Evolutionary conservation across 306 rosid genomes (phyloP), one percentile per base, ranked within the genome.

Genomic region (Oxytropis ochrocephala): DNA sequence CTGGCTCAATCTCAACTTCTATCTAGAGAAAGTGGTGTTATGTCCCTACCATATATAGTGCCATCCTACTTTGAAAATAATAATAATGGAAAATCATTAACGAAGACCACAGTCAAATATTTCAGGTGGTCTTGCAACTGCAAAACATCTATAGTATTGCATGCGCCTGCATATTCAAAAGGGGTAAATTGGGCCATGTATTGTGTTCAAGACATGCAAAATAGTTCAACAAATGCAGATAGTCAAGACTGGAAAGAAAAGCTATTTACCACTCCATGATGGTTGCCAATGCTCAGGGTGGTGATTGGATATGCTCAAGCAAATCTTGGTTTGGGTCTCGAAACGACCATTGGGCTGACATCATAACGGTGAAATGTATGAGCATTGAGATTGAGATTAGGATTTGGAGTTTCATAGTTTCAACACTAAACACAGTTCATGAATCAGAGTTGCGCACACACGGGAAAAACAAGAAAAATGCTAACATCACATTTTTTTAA

Each of bases 261-360:
- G 57, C 8, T 67, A 57, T 50, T 71, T 78, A 91, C 95, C 92
- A 4, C 95, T 86, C 97, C 97, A 91, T 49, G 97, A 91, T 1
- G 92, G 97, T 62, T 88, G 97, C 97, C 97, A 91, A 66, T 91
- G 97, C 89, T 91, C 95, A 16, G 95, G 98, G 69, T 91, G 95
- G 72, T 91, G 92, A 79, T 91, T 88, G 0, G 97, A 91, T 79
- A 91, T 91, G 89, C 92, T 88, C 63, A 88, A 83, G 77, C 95
- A 91, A 76, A 91, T 91, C 85, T 91, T 91, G 39, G 95, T 88
- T 50, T 86, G 92, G 52, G 95, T 88, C 76, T 91, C 92, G 1
- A 91, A 91, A 12, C 95, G 97, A 35, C 97, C 97, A 74, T 86
- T 88, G 5, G 92, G 89, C 98, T 92, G 87, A 66, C 47, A 72